Conservation (phyloP, 176 grass and related monocot species). For the Aechmea fasciata region DNA sequence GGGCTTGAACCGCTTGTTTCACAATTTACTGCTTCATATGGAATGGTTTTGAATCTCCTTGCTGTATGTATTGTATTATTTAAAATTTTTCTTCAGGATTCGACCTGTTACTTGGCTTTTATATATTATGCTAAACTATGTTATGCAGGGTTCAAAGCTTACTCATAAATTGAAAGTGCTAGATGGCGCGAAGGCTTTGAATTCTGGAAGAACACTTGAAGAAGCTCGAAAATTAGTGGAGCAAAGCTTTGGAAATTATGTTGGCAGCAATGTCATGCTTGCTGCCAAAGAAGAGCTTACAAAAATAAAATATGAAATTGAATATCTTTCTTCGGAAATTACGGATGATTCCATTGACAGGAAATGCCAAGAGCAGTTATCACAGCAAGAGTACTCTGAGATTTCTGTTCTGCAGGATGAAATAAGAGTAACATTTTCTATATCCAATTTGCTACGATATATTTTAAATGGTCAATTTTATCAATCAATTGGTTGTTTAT, state of each 20-base stretch:
- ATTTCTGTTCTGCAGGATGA: conserved; percentile 71
- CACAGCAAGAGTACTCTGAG: conserved; percentile 68
- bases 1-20: conserved; percentile 92
- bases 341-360: conserved; percentile 77
- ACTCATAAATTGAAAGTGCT: conserved; percentile 61
- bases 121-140: neutral
- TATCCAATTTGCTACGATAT: conserved; percentile 11
- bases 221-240: conserved; percentile 96
- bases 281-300: conserved; percentile 83
- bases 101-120: neutral
- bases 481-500: too few species aligned
- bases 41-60: conserved; percentile 99
- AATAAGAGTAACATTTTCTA: conserved; percentile 52
- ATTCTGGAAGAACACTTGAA: conserved; percentile 77
- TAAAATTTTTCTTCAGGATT: neutral
- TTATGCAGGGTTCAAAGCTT: conserved; percentile 73
- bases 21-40: conserved; percentile 96
- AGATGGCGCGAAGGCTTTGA: conserved; percentile 38
- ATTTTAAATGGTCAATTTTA: neutral
- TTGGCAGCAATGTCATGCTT: conserved; percentile 90
- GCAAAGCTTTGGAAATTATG: conserved; percentile 98
- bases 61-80: conserved; percentile 45
- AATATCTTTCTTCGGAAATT: conserved; percentile 67
- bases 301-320: conserved; percentile 79
- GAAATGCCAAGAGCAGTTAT: conserved; percentile 79